phyloP scores from a whole-genome alignment of 495 filamentous ascomycete species.

The Neurospora pannonica region DNA sequence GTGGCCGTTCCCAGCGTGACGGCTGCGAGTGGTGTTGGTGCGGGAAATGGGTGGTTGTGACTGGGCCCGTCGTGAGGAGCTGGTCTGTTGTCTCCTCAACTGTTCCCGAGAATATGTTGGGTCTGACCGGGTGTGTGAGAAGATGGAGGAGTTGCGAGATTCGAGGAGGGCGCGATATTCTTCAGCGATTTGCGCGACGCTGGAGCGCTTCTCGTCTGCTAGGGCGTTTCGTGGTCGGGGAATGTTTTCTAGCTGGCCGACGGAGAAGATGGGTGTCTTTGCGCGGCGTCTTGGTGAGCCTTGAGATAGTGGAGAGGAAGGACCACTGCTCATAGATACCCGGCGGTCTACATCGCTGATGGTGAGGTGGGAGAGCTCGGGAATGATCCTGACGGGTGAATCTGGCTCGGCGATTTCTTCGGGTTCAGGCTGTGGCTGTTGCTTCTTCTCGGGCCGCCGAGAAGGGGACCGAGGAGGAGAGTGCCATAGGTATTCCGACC shows the following conservation, averaged over 20 bases:
- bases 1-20: not conserved
- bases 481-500: conserved; percentile 26
- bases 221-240: conserved; percentile 16
- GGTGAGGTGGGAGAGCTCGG: conserved; percentile 31
- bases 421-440: conserved; percentile 5
- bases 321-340: conserved; percentile 7
- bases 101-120: conserved; percentile 1
- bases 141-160: conserved; percentile 16
- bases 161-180: conserved; percentile 35
- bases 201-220: conserved; percentile 18
- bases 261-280: conserved; percentile 35
- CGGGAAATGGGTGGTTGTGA: not conserved
- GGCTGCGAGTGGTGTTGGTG: not conserved
- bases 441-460: not conserved
- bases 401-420: conserved; percentile 4
- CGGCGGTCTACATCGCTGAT: conserved; percentile 13
- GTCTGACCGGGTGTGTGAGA: conserved; percentile 14
- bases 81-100: not conserved
- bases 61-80: not conserved
- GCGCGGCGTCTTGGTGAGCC: conserved; percentile 21
- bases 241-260: conserved; percentile 29
- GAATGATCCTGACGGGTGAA: conserved; percentile 22
- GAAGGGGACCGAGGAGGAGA: conserved; percentile 4
- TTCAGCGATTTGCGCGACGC: conserved; percentile 36
- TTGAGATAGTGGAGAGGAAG: conserved; percentile 2